A percentile compares a stretch with the other conserved stretches of the same genome.
These are phyloP conservation scores for Nymphaea thermarum DNA, from an alignment of 164 flowering plant genomes.

Conservation along the genomic window DNA sequence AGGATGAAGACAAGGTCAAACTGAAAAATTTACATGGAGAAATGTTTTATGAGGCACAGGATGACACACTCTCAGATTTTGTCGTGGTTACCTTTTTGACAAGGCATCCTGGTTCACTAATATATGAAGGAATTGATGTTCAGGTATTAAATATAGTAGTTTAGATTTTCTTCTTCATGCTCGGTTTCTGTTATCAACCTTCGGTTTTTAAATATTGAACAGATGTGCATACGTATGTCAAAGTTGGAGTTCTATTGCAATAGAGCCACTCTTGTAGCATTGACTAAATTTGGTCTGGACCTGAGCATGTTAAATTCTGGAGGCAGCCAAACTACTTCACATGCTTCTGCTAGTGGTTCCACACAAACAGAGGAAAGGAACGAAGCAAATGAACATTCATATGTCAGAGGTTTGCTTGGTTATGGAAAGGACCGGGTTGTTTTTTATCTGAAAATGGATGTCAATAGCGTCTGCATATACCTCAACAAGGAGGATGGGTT, in stretches of 20 bases:
- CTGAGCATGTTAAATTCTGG: constrained; percentile 26
- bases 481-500: constrained; percentile 96
- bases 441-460: constrained; percentile 70
- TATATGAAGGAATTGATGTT: constrained; percentile 81
- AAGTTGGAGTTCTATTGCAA: constrained; percentile 86
- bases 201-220: constrained; percentile 9
- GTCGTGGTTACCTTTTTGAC: constrained; percentile 55
- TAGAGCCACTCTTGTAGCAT: constrained; percentile 89
- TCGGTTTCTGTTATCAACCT: too few relatives aligned
- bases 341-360: constrained; percentile 18
- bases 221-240: constrained; percentile 95
- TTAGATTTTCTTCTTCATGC: too few relatives aligned
- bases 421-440: constrained; percentile 90
- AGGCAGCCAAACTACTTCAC: constrained; percentile 7
- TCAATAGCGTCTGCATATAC: constrained; percentile 73
- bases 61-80: constrained; percentile 57
- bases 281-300: constrained; percentile 82
- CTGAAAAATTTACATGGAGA: constrained; percentile 34
- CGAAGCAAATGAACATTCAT: constrained; percentile 42
- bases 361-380: constrained; percentile 25
- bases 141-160: constrained; percentile 36
- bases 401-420: constrained; percentile 80
- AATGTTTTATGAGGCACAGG: constrained; percentile 66
- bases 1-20: constrained; percentile 28
- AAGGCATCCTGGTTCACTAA: constrained; percentile 51